phyloP scores from a whole-genome alignment of 163 green algal species.

The Trebouxia gelatinosa region DNA sequence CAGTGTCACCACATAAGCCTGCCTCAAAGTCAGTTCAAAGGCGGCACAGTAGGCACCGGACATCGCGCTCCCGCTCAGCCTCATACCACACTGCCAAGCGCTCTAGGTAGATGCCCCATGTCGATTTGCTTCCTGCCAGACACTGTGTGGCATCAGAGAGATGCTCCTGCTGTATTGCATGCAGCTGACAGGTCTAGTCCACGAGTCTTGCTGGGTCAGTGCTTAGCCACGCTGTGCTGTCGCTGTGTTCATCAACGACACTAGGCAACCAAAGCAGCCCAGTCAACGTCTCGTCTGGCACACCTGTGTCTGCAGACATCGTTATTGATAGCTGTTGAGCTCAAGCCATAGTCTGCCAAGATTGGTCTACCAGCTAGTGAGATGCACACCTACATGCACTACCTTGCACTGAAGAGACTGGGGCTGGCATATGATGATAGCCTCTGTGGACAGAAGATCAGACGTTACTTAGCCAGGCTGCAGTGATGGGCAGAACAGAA shows the following conservation, averaged over 20 bases:
- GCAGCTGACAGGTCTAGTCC: too few species aligned
- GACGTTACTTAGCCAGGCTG: too few species aligned
- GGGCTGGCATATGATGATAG: not conserved
- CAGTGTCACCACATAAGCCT: too few species aligned
- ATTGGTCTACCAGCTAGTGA: not conserved
- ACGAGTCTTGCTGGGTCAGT: too few species aligned
- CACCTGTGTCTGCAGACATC: constrained; percentile 32
- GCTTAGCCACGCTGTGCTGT: too few species aligned
- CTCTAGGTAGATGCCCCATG: constrained; percentile 24
- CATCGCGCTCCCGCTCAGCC: constrained; percentile 10
- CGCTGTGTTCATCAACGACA: too few species aligned
- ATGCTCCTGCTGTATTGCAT: too few species aligned
- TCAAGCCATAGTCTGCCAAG: constrained; percentile 16
- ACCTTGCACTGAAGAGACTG: not conserved
- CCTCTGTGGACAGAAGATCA: not conserved
- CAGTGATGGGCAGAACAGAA: too few species aligned
- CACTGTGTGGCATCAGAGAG: not conserved
- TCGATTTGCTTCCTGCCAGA: not conserved
- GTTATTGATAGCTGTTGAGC: constrained; percentile 12
- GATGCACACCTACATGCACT: not conserved
- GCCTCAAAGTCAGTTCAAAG: too few species aligned
- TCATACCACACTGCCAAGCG: constrained; percentile 17
- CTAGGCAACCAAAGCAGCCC: too few species aligned
- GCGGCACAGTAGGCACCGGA: not conserved
- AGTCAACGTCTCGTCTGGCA: too few species aligned